A percentile compares a stretch with the other conserved stretches of the same genome.
These are phyloP conservation scores for Zizania palustris DNA, from an alignment of 202 grass and related monocot species.

Conservation along the genomic window DNA sequence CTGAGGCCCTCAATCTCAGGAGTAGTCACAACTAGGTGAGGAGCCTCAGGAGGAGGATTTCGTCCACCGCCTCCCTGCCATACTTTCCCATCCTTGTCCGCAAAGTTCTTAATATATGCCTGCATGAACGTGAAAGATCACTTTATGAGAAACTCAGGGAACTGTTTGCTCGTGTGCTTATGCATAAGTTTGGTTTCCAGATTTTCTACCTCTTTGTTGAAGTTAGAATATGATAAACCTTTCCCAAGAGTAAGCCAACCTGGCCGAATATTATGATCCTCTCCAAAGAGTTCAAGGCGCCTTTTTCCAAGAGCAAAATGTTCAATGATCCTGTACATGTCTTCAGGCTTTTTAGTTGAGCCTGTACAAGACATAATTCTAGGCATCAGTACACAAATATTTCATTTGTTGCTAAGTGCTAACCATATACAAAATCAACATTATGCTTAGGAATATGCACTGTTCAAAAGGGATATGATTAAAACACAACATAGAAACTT, in stretches of 20 bases:
- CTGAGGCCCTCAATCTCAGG: conserved; percentile 63
- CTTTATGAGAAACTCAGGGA: not conserved
- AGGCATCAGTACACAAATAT: conserved; percentile 3
- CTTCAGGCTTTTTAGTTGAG: conserved; percentile 91
- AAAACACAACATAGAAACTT: not conserved
- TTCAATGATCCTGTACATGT: conserved; percentile 94
- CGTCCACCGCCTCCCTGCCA: conserved; percentile 63
- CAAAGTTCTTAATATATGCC: conserved; percentile 50
- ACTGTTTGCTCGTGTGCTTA: conserved; percentile 7
- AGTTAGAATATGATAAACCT: conserved; percentile 86
- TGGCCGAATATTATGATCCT: conserved; percentile 81
- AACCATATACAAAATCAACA: not conserved
- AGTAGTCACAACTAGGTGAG: conserved; percentile 62
- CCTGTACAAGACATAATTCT: conserved; percentile 44
- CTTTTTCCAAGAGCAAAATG: conserved; percentile 92
- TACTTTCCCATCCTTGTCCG: conserved; percentile 68
- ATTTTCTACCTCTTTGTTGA: conserved; percentile 68
- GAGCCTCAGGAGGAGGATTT: conserved; percentile 66
- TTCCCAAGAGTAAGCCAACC: conserved; percentile 91
- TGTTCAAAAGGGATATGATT: not conserved
- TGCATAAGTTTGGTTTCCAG: not conserved
- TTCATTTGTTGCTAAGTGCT: not conserved
- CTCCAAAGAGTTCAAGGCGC: conserved; percentile 83
- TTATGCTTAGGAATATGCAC: conserved; percentile 22
- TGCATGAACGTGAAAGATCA: conserved; percentile 32